Conservation (phyloP, 805 yeast species). For the Pichia deserticola region DNA sequence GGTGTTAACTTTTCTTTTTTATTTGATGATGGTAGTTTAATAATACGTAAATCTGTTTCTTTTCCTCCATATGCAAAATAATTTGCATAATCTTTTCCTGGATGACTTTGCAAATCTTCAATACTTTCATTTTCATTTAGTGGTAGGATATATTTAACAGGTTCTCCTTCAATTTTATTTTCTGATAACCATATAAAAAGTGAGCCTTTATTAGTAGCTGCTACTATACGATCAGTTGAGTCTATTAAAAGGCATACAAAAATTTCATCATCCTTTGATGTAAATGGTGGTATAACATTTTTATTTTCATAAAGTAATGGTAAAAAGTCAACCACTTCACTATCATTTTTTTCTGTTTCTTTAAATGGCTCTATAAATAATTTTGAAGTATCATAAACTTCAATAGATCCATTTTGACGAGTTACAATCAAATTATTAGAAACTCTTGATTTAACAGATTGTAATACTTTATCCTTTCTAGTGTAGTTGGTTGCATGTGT, state of each 20-base stretch:
- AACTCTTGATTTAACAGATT: constrained; percentile 18
- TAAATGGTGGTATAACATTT: neutral
- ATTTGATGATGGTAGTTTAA: constrained; percentile 24
- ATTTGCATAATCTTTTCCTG: constrained; percentile 31
- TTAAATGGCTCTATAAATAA: neutral
- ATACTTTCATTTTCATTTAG: constrained; percentile 28
- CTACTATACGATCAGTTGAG: constrained; percentile 3
- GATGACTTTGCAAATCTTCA: constrained; percentile 8
- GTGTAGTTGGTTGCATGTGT: constrained; percentile 24
- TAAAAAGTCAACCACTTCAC: constrained; percentile 4
- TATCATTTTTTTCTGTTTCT: neutral
- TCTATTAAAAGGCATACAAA: constrained; percentile 21
- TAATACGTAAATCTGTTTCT: constrained; percentile 60
- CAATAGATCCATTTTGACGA: constrained; percentile 36
- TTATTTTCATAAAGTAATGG: constrained; percentile 4
- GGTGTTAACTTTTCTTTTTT: constrained; percentile 11
- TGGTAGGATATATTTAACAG: constrained; percentile 27
- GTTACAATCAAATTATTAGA: constrained; percentile 34
- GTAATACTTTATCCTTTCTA: constrained; percentile 30
- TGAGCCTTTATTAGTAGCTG: constrained; percentile 10
- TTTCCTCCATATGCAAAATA: constrained; percentile 81
- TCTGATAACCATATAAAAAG: constrained; percentile 11
- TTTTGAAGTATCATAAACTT: constrained; percentile 29
- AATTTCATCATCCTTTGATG: constrained; percentile 1
- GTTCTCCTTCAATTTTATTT: constrained; percentile 17